Evolutionary conservation across 2,329 filamentous ascomycete species (phyloP).

Genomic region (Niveomyces coronatus): DNA sequence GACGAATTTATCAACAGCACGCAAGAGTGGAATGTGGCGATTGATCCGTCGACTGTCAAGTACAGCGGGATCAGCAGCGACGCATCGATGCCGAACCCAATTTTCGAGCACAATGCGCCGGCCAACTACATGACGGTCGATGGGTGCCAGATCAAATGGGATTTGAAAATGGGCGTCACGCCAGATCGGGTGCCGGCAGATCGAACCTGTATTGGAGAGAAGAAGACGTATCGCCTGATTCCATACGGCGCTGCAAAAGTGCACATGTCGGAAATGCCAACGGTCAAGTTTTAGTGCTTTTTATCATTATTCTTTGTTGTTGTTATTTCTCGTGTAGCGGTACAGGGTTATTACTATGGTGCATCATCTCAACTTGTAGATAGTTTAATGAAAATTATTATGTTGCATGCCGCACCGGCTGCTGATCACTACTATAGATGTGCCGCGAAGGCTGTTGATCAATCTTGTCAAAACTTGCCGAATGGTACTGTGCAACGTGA

Average conservation of each 20-base stretch:
- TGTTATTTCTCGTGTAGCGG: neutral
- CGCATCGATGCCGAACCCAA: slow-evolving; percentile 18
- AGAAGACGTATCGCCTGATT: slow-evolving; percentile 24
- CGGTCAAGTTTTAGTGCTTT: slow-evolving; percentile 8
- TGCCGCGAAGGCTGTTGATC: no score
- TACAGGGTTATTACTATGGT: no score
- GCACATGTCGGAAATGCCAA: slow-evolving; percentile 26
- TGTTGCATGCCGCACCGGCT: no score
- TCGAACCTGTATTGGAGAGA: slow-evolving; percentile 16
- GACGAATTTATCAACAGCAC: slow-evolving; percentile 24
- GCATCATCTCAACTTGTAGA: no score
- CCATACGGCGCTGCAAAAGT: slow-evolving; percentile 37
- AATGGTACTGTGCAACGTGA: no score
- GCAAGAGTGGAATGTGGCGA: slow-evolving; percentile 20
- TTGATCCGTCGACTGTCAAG: slow-evolving; percentile 17
- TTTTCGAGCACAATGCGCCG: slow-evolving; percentile 19
- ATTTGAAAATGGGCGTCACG: slow-evolving; percentile 19
- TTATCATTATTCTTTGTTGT: neutral
- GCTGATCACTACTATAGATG: no score
- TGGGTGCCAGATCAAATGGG: slow-evolving; percentile 28
- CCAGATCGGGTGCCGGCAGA: slow-evolving; percentile 18
- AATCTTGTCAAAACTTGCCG: no score
- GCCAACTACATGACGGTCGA: slow-evolving; percentile 26
- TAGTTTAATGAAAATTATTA: no score
- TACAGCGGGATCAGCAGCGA: slow-evolving; percentile 15